Base-by-base conservation (phyloP, 2,329 filamentous ascomycete species). In the Fusarium dimerum region DNA sequence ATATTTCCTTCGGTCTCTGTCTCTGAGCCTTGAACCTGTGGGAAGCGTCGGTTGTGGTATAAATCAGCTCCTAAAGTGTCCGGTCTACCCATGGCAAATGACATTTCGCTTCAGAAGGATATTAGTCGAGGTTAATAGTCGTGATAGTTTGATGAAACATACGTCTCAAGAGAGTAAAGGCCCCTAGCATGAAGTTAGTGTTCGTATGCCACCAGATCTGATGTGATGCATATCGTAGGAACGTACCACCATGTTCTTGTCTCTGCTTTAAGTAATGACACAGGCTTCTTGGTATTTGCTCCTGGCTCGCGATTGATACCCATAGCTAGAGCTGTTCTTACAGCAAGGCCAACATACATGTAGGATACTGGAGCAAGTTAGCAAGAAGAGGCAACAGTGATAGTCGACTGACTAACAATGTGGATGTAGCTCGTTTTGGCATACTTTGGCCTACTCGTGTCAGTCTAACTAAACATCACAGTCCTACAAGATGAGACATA, bases 381-480 rank as follows among this genome's bases (percentile, higher is more conserved):
- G 30, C 29, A 7, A 26, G 7, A 16, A 34, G 15, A 30, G 3
- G 20, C 20, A 11, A n/a, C 9, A 5, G 2, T 13, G 7, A 8
- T 13, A 26, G 1, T 16, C 13, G 13, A n/a, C 2, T 10, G 8
- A 64, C 72, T 56, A 45, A 76, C 74, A 66, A 51, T 78, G 75
- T 6, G 75, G 74, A 46, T 78, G 77, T 5, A 79, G 66, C 52
- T 79, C 75, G 45, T 78, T 77, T 51, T 79, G 77, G 54, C 75
- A 78, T 5, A 79, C 70, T 58, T 78, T 78, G 7, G 76, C 72
- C 73, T 76, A 13, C 13, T 59, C 18, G 52, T 44, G 36, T 45
- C n/a, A 9, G 29, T 12, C 8, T 42, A 18, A 13, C 17, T 29
- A 8, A 12, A 1, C 1, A 5, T 15, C 6, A 12, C 26, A 13